Conservation (phyloP, 2,329 filamentous ascomycete genomes). For the Cladophialophora chaetospira region DNA sequence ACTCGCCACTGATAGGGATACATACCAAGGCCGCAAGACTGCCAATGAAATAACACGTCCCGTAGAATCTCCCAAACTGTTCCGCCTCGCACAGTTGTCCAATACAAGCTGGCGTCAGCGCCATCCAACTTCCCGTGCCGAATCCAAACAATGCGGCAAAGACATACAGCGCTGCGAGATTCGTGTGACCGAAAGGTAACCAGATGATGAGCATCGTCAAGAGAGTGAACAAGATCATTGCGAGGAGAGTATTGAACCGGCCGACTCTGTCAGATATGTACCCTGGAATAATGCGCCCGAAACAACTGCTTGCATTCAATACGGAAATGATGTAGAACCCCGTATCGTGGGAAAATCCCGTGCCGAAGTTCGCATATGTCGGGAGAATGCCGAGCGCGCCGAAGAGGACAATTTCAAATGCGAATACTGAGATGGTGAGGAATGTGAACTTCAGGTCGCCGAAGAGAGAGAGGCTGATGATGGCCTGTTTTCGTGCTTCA, state of each 20-base stretch:
- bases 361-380: constrained; percentile 47
- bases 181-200: constrained; percentile 48
- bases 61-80: constrained; percentile 52
- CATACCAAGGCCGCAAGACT: constrained; percentile 50
- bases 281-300: constrained; percentile 50
- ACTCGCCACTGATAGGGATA: constrained; percentile 49
- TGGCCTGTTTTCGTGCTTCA: constrained; percentile 33
- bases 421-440: constrained; percentile 47
- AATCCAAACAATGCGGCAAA: constrained; percentile 53
- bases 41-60: constrained; percentile 51
- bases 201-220: constrained; percentile 48
- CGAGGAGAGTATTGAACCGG: constrained; percentile 49
- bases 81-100: constrained; percentile 51
- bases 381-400: constrained; percentile 52
- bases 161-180: constrained; percentile 45
- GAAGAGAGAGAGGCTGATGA: constrained; percentile 47
- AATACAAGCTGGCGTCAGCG: constrained; percentile 44
- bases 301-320: constrained; percentile 46
- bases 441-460: constrained; percentile 46
- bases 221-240: constrained; percentile 41
- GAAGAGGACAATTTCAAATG: constrained; percentile 54
- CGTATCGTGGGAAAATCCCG: constrained; percentile 36
- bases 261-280: constrained; percentile 48
- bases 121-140: constrained; percentile 52
- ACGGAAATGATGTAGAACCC: constrained; percentile 51